These are phyloP conservation scores for Corchorus olitorius DNA, from an alignment of 345 rosid species.

Conservation along the genomic window DNA sequence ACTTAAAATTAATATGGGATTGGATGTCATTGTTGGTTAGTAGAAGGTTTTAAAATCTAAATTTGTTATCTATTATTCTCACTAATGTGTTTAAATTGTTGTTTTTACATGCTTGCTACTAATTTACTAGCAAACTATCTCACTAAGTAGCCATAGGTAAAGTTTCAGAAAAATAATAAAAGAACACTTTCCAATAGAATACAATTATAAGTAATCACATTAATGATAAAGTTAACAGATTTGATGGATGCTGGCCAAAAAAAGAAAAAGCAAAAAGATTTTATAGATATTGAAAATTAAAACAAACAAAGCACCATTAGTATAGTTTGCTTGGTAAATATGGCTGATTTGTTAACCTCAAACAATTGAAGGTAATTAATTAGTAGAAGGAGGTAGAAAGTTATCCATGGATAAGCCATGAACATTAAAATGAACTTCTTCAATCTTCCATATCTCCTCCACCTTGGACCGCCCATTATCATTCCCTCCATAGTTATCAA, in stretches of 20 bases:
- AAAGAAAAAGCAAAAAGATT: background rate
- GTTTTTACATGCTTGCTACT: too few relatives aligned
- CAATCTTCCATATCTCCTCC: slow-evolving; percentile 83
- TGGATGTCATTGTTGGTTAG: too few relatives aligned
- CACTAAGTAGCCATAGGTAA: too few relatives aligned
- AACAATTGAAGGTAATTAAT: background rate
- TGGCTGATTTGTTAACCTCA: background rate
- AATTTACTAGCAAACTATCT: too few relatives aligned
- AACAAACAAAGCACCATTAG: background rate
- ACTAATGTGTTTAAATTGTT: too few relatives aligned
- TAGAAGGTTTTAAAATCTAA: too few relatives aligned
- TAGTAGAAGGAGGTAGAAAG: background rate
- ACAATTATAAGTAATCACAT: too few relatives aligned
- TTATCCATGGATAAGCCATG: slow-evolving; percentile 30
- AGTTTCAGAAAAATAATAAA: too few relatives aligned
- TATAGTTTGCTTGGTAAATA: background rate
- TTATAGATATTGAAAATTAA: background rate
- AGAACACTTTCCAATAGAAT: too few relatives aligned
- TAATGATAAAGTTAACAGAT: too few relatives aligned
- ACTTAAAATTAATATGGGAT: too few relatives aligned
- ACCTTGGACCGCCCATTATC: slow-evolving; percentile 63
- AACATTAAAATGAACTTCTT: slow-evolving; percentile 81
- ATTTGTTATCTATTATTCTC: too few relatives aligned
- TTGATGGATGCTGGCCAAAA: background rate
- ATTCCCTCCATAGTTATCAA: slow-evolving; percentile 60